These are phyloP conservation scores for Barnettozyma sucrosica DNA, from an alignment of 805 yeast genomes.

Conservation along the genomic window DNA sequence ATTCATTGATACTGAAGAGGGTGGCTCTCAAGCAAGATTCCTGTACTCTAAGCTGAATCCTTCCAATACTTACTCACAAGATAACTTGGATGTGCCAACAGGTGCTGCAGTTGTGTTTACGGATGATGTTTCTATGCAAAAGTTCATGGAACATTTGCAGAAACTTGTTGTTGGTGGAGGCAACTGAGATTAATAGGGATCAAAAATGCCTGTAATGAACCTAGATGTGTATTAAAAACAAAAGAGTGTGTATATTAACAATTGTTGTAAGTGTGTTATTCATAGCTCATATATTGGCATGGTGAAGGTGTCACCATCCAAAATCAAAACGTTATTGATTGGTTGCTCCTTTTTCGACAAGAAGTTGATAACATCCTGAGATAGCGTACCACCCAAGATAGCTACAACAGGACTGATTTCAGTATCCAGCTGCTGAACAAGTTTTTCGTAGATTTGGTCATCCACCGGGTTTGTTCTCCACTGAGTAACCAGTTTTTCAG, in stretches of 20 bases:
- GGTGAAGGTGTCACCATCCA: slow-evolving; percentile 65
- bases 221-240: neutral
- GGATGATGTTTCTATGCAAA: slow-evolving; percentile 92
- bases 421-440: slow-evolving; percentile 44
- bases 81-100: slow-evolving; percentile 32
- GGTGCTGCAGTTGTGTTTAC: slow-evolving; percentile 84
- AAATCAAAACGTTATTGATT: slow-evolving; percentile 68
- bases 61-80: slow-evolving; percentile 71
- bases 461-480: slow-evolving; percentile 39
- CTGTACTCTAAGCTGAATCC: slow-evolving; percentile 93
- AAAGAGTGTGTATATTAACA: neutral
- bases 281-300: slow-evolving; percentile 69
- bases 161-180: slow-evolving; percentile 64
- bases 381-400: slow-evolving; percentile 79
- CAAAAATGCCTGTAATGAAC: neutral
- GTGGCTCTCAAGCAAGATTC: slow-evolving; percentile 98
- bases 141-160: slow-evolving; percentile 91
- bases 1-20: slow-evolving; percentile 95
- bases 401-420: slow-evolving; percentile 85
- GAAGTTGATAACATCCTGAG: slow-evolving; percentile 86
- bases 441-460: slow-evolving; percentile 34
- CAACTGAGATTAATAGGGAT: neutral
- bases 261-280: neutral
- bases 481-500: slow-evolving; percentile 29
- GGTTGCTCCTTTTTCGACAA: slow-evolving; percentile 74